Base-by-base conservation (phyloP, 768 basidiomycete species). In the Tulasnella sp. region DNA sequence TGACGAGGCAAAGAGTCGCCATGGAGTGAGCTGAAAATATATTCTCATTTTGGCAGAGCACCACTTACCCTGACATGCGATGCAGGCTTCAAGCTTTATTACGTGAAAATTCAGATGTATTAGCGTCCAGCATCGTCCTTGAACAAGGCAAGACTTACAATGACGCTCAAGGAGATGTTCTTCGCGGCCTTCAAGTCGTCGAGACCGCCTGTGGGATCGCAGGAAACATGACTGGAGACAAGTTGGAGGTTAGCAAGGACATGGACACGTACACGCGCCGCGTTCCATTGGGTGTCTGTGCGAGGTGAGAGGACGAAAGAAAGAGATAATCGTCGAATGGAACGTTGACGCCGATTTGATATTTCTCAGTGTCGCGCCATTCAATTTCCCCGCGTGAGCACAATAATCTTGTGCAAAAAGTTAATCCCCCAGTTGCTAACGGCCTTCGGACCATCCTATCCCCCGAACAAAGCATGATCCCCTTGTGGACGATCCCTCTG, bases 101-200 rank as follows among this genome's bases (percentile, higher is more conserved):
- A 79, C 92, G 96, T 71, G 88, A 94, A 84, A 91, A 98, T 84
- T 89, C 92, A 10, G 95, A 95, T 82, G 92, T 92, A 74, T 89
- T 99, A 77, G 97, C 96, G 0, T 88, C 88, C 62, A 95, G 92
- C 82, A 98, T 98, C 78, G 95, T 97, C 36, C 86, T 98, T 31
- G 97, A 98, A 84, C 97, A 99, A 86, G 97, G 97, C 21, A 98
- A 98, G 87, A 99, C 97, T 0, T 86, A 94, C 62, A 90, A 27
- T 93, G 97, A 99, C 86, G 97, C 97, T 0, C 95, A 95, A 81
- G 97, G 97, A 0, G 97, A 99, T 85, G 89, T 99, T 48, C 89
- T 96, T 18, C 93, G 97, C 38, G 97, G 97, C 38, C 87, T 97
- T 42, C 96, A 98, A 85, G 94, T 96, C 0, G 93, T 93, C 5